Percentiles rank a stretch among this genome's conserved stretches.
Evolutionary conservation across 2,329 filamentous ascomycete species (phyloP).

Genomic region (Bimuria novae-zelandiae): DNA sequence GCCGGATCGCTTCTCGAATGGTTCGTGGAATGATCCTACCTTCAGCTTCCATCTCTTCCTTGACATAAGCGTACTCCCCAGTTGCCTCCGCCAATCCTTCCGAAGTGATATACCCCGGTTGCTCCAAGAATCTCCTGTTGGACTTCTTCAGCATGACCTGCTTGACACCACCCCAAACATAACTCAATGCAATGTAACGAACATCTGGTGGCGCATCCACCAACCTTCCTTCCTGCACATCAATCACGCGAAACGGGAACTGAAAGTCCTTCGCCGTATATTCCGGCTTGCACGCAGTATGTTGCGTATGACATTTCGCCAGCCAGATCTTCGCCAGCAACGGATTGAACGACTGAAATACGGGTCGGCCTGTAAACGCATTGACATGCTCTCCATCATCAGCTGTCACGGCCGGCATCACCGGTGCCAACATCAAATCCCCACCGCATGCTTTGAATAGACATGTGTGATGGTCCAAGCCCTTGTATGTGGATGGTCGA

Average conservation of each 20-base stretch:
- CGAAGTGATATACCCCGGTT: conserved; percentile 5
- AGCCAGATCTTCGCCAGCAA: conserved; percentile 6
- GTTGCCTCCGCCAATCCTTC: not conserved
- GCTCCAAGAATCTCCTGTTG: not conserved
- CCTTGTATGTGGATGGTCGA: not conserved
- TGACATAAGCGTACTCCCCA: not conserved
- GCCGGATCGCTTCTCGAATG: conserved; percentile 16
- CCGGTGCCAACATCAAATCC: not conserved
- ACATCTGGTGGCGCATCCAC: conserved; percentile 6
- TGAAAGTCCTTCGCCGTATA: conserved; percentile 1
- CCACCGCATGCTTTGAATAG: conserved; percentile 3
- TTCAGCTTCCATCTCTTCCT: not conserved
- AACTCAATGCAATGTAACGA: conserved; percentile 17
- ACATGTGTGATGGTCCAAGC: not conserved
- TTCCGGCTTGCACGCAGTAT: conserved; percentile 4
- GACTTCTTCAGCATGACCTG: conserved; percentile 10
- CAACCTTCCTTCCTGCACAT: conserved; percentile 9
- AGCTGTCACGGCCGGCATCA: not conserved
- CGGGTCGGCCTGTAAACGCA: conserved; percentile 5
- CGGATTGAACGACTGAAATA: conserved; percentile 7
- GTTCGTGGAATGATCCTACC: conserved; percentile 12
- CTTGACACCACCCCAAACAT: conserved; percentile 15
- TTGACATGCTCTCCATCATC: not conserved
- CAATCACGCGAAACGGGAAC: conserved; percentile 9
- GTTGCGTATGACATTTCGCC: conserved; percentile 1